Base-by-base conservation (phyloP, 345 rosid genomes). In the Lagerstroemia speciosa region DNA sequence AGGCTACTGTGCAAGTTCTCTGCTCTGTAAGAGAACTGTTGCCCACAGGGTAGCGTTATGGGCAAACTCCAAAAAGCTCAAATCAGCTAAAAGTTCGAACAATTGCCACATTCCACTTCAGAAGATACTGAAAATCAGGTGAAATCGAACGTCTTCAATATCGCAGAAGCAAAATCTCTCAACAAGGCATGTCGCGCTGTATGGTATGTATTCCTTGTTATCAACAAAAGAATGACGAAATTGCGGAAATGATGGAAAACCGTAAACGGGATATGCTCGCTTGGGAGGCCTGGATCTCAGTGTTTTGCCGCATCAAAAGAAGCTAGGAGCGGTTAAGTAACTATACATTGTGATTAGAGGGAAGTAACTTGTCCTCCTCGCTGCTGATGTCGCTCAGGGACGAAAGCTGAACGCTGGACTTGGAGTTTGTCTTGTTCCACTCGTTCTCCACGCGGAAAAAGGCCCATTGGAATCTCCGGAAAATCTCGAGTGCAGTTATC, bases 391-490 rank as follows among this genome's bases (percentile, higher is more conserved):
- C 92, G 30, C 62, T 73, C 80, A 70, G 36, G 7, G 89, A 53
- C 6, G 63, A 14, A 64, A 70, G 72, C 80, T 86, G 87, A 76
- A 77, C 62, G 65, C 65, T 76, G 32, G 89, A 75, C 82, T 81
- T 76, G 78, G 85, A 69, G 77, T 77, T 91, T 81, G 85, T 85
- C 72, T 87, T 89, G 67, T 87, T 84, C 98, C 93, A 90, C 73
- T 92, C 92, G 8, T 92, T 95, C 72, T 92, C 98, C 2, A 95
- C 86, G 1, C 98, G 96, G 80, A 95, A 95, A 75, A 95, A 95
- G 36, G 86, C 85, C 98, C 98, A 95, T 62, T 90, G 99, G 79
- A 95, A 92, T 3, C 98, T 82, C 1, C 97, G 83, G 79, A 87
- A 69, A 16, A 90, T 89, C 87, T 94, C 99, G 83, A 88, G 74